Evolutionary conservation across 805 yeast genomes (phyloP), one percentile per base, ranked within the genome.

Genomic region (Candida maris): DNA sequence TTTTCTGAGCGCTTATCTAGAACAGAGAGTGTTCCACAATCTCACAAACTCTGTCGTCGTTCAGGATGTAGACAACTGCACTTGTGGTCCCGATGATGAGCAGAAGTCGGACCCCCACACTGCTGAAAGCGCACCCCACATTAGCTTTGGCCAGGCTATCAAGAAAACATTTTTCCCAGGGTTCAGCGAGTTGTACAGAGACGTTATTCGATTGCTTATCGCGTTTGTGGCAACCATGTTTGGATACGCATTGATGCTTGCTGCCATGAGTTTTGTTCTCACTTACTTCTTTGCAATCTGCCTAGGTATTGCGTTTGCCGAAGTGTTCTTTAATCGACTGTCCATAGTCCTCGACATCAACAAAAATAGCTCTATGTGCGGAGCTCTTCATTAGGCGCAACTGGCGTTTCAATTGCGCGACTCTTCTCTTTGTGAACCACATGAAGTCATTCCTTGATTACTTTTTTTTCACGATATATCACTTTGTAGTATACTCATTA

Each of bases 221-320:
- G 70, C 79, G 8, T 78, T 84, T 44, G 54, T 76, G 13, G 74
- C 84, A 3, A 81, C 84, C 15, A 65, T 82, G 69, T 54, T 84
- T 32, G 80, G 83, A 9, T 84, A 79, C 53, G 81, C 81, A 23
- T 60, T 84, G 49, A 84, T 84, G 94, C 69, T 84, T 62, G 88
- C 79, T 12, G 82, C 83, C 5, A 84, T 84, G 94, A 68, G 82
- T 27, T 83, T 68, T 54, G 71, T 81, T 6, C 47, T 81, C 30
- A 61, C 77, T 0, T 84, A 84, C 47, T 80, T 84, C 57, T 84
- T 84, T 60, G 91, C 85, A 2, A 79, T 81, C 20, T 75, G 80
- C 13, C 49, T 79, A 13, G 94, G 94, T 8, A 62, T 81, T 41
- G 71, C 88, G 1, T 62, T 81, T 38, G 85, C 86, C 24, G 85